Conservation (phyloP, 306 rosid genomes). For the Urtica urens region DNA sequence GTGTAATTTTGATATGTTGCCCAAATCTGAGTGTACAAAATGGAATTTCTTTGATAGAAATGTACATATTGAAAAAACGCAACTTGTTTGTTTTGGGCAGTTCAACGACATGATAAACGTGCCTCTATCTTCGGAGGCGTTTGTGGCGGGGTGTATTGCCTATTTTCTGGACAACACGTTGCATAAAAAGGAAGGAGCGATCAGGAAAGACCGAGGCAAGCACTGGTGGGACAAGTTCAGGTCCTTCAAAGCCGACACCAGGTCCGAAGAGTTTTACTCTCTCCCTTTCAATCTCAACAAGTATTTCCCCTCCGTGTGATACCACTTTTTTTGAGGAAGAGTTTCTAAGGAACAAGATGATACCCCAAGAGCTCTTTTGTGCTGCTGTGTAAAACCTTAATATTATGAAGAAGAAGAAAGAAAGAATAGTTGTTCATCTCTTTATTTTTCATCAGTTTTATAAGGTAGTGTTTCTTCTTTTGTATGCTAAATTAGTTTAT, state of each 20-base stretch:
- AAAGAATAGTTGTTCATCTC: constrained; percentile 8
- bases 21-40: too few relatives aligned
- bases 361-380: not conserved
- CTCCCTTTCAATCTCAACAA: constrained; percentile 91
- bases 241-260: constrained; percentile 62
- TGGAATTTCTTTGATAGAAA: not conserved
- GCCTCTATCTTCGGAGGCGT: constrained; percentile 83
- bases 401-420: not conserved
- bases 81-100: constrained; percentile 29
- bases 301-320: constrained; percentile 90
- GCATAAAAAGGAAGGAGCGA: constrained; percentile 40
- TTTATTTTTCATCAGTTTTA: constrained; percentile 19
- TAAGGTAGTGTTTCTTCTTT: constrained; percentile 23
- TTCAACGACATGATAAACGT: constrained; percentile 90
- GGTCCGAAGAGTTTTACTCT: constrained; percentile 92
- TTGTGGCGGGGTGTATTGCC: constrained; percentile 75
- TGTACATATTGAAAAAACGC: not conserved
- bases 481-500: constrained; percentile 22
- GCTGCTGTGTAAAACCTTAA: constrained; percentile 18
- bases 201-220: constrained; percentile 89
- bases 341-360: constrained; percentile 12
- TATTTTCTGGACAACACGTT: constrained; percentile 85
- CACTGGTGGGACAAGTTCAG: constrained; percentile 94
- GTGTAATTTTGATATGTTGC: too few relatives aligned
- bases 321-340: constrained; percentile 1